Evolutionary conservation across 139 green algal species (phyloP).

Genomic region (Closterium sp.): DNA sequence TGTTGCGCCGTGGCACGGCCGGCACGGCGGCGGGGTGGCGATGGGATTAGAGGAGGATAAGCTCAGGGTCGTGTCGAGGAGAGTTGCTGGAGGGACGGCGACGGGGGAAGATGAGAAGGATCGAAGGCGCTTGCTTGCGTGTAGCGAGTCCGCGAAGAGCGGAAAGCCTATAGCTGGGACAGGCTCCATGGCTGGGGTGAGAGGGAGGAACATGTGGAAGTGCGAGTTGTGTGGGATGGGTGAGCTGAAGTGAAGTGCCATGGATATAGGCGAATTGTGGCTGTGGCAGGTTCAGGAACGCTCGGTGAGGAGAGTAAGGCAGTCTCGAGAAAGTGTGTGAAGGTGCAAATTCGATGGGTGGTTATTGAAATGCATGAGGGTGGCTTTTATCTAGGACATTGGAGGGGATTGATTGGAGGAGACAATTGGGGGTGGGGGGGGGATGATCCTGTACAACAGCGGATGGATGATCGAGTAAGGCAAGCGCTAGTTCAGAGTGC

Average conservation of each 20-base stretch:
- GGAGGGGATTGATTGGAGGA: no score
- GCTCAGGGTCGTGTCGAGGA: background rate
- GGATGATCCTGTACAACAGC: no score
- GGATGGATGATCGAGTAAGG: background rate
- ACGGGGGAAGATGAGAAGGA: background rate
- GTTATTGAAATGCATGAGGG: background rate
- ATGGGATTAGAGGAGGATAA: background rate
- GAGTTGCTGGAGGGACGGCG: background rate
- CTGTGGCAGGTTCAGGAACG: background rate
- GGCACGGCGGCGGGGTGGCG: background rate
- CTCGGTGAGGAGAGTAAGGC: background rate
- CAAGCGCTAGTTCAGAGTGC: no score
- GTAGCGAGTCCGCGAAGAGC: background rate
- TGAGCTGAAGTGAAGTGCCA: background rate
- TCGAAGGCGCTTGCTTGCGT: background rate
- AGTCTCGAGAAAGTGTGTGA: background rate
- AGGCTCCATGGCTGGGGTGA: background rate
- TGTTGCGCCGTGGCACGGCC: background rate
- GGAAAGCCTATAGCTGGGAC: background rate
- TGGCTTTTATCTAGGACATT: background rate
- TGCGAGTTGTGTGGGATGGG: background rate
- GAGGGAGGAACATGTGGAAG: background rate
- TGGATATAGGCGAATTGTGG: background rate
- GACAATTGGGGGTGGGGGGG: background rate
- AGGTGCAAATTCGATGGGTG: background rate